Conservation (phyloP, 345 rosid species). For the Dipteronia dyeriana region DNA sequence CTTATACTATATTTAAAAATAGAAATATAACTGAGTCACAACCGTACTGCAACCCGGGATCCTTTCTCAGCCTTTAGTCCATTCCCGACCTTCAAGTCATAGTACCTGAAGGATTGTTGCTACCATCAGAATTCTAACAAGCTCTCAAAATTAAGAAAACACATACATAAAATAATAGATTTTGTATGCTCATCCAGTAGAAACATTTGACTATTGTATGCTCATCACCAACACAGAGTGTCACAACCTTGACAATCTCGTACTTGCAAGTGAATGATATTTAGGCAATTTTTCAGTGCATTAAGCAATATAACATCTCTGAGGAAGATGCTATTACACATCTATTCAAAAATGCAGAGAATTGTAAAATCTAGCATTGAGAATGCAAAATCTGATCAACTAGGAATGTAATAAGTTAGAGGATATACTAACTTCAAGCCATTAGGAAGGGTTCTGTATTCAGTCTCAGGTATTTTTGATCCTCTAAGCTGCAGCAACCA, state of each 20-base stretch:
- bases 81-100: conserved; percentile 84
- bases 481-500: conserved; percentile 66
- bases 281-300: neutral
- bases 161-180: neutral
- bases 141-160: conserved; percentile 3
- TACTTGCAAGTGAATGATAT: neutral
- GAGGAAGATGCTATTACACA: neutral
- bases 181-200: neutral
- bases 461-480: conserved; percentile 83
- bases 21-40: conserved; percentile 56
- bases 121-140: conserved; percentile 24
- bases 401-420: conserved; percentile 10
- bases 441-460: conserved; percentile 75
- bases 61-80: conserved; percentile 83
- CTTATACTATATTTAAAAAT: conserved; percentile 5
- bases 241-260: neutral
- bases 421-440: conserved; percentile 77
- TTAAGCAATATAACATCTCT: neutral
- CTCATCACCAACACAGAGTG: neutral
- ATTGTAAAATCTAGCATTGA: neutral
- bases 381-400: neutral
- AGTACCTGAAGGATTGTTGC: conserved; percentile 56
- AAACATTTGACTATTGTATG: neutral
- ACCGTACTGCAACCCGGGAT: conserved; percentile 99
- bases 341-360: neutral